A percentile compares a stretch with the other conserved stretches of the same genome.
phyloP scores from a whole-genome alignment of 768 basidiomycete species.

The Rhodotorula sphaerocarpa region DNA sequence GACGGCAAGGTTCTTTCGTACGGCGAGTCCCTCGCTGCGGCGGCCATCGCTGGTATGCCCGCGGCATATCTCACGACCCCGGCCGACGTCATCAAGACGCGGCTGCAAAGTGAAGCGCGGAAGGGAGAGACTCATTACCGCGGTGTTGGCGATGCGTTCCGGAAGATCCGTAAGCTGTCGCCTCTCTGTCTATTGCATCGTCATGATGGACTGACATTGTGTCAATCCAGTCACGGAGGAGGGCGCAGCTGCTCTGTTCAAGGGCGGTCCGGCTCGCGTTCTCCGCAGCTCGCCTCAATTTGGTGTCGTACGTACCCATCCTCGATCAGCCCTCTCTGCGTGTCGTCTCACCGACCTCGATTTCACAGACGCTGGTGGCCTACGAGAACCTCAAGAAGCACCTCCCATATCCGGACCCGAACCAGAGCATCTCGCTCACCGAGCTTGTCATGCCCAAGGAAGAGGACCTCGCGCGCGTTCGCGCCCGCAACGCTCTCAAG shows the following conservation, averaged over 20 bases:
- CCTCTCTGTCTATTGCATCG: neutral
- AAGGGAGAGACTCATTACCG: conserved; percentile 87
- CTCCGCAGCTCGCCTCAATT: conserved; percentile 70
- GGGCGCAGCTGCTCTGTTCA: conserved; percentile 80
- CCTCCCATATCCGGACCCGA: conserved; percentile 37
- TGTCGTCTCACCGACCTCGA: conserved; percentile 4
- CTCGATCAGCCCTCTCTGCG: neutral
- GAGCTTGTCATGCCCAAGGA: conserved; percentile 36
- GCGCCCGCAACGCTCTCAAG: conserved; percentile 90
- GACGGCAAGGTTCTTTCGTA: conserved; percentile 88
- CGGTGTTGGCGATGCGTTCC: conserved; percentile 78
- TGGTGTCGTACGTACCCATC: conserved; percentile 52
- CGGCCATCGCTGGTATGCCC: conserved; percentile 89
- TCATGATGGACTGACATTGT: neutral
- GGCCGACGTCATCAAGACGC: conserved; percentile 92
- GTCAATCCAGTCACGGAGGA: conserved; percentile 64
- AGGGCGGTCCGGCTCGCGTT: conserved; percentile 80
- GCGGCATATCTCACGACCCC: conserved; percentile 53
- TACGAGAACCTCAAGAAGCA: conserved; percentile 61
- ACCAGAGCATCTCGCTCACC: conserved; percentile 22
- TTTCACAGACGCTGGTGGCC: conserved; percentile 30
- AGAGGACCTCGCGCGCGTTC: conserved; percentile 70
- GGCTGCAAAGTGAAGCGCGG: conserved; percentile 83
- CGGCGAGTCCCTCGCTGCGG: conserved; percentile 74
- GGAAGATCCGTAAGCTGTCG: conserved; percentile 67